Percentiles rank a stretch among this genome's conserved stretches.
Evolutionary conservation across 768 basidiomycete species (phyloP).

Genomic region (Leccinellum rugosiceps): DNA sequence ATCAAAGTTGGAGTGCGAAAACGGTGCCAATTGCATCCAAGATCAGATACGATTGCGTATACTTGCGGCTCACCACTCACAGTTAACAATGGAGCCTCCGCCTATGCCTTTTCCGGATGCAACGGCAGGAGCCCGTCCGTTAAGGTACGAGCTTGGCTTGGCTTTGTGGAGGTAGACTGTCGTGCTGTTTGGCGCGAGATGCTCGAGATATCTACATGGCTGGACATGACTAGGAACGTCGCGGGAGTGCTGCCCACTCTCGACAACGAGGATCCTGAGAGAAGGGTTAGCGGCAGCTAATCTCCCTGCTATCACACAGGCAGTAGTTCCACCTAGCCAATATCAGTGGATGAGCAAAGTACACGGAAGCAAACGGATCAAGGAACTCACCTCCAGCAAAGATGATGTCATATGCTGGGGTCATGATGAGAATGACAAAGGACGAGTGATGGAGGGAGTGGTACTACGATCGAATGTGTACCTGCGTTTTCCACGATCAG

Average conservation of each 20-base stretch:
- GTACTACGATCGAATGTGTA: too few species aligned
- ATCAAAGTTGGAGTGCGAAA: neutral
- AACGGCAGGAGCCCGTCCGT: neutral
- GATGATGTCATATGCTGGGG: neutral
- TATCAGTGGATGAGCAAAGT: neutral
- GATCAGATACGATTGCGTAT: neutral
- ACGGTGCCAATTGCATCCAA: neutral
- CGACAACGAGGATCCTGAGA: neutral
- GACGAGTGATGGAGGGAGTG: neutral
- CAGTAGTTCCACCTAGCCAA: neutral
- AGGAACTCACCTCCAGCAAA: neutral
- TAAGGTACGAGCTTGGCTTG: neutral
- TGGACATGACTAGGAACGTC: neutral
- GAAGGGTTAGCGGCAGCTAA: neutral
- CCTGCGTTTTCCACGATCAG: too few species aligned
- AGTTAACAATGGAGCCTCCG: neutral
- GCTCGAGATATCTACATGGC: neutral
- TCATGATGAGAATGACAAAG: neutral
- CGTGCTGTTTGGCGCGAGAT: neutral
- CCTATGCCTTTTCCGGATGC: neutral
- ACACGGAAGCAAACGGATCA: neutral
- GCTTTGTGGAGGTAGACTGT: neutral
- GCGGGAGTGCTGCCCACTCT: neutral
- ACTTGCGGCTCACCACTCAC: neutral
- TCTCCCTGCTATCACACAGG: neutral